phyloP scores from a whole-genome alignment of 768 basidiomycete genomes.

The Mycena leptocephala region DNA sequence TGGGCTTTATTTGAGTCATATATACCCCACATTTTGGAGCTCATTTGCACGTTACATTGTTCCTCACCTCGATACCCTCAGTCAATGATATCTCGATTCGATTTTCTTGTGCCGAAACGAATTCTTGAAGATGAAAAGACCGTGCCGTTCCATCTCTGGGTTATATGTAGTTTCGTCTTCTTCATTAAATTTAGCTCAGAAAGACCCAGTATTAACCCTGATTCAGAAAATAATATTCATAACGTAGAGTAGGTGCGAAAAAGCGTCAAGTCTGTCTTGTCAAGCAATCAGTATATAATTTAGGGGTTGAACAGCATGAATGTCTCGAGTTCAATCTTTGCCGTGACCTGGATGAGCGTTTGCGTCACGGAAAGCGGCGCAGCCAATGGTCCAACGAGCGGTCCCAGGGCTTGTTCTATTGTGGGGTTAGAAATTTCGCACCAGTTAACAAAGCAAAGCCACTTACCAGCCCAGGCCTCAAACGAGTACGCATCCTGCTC shows the following conservation, averaged over 20 bases:
- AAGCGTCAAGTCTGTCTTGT: neutral
- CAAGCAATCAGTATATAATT: too few relatives aligned
- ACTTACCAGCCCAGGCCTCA: slow-evolving; percentile 16
- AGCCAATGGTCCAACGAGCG: slow-evolving; percentile 6
- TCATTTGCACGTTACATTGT: too few relatives aligned
- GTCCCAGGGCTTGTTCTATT: slow-evolving; percentile 16
- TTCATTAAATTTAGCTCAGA: too few relatives aligned
- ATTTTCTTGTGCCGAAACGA: too few relatives aligned
- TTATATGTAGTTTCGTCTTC: too few relatives aligned
- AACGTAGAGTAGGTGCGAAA: neutral
- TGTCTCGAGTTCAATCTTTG: slow-evolving; percentile 1
- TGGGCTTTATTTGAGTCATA: neutral
- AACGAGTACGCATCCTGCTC: slow-evolving; percentile 22
- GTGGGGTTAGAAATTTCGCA: neutral
- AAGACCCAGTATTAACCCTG: too few relatives aligned
- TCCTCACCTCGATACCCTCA: neutral
- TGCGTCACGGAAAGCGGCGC: slow-evolving; percentile 1
- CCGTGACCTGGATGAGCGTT: slow-evolving; percentile 2
- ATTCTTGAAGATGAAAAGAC: too few relatives aligned
- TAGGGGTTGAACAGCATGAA: slow-evolving; percentile 24
- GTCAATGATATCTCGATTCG: neutral
- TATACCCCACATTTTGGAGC: neutral
- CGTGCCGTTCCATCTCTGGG: too few relatives aligned
- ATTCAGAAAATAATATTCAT: neutral
- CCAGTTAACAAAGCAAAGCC: neutral